These are phyloP conservation scores for Citrus reticulata DNA, from an alignment of 345 rosid species.

Conservation along the genomic window DNA sequence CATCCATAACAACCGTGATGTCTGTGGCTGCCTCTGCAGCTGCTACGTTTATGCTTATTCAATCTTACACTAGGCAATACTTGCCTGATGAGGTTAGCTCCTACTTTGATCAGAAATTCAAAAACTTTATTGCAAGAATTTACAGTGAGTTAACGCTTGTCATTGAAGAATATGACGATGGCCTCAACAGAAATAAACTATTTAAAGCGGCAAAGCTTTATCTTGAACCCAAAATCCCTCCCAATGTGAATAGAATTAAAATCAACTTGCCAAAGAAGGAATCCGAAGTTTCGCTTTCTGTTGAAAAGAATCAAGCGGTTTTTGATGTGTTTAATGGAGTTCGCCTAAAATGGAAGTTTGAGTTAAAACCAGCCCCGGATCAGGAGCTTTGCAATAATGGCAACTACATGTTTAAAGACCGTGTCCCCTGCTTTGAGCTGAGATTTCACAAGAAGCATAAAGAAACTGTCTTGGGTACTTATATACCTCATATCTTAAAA, in stretches of 20 bases:
- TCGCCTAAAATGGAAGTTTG: slow-evolving; percentile 19
- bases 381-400: not conserved
- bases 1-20: not conserved
- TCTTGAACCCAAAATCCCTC: slow-evolving; percentile 25
- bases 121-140: not conserved
- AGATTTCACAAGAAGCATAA: slow-evolving; percentile 32
- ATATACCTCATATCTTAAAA: slow-evolving; percentile 14
- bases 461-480: slow-evolving; percentile 16
- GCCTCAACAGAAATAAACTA: not conserved
- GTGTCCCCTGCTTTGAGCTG: slow-evolving; percentile 10
- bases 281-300: slow-evolving; percentile 6
- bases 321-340: not conserved
- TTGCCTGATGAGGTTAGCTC: not conserved
- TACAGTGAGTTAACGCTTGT: not conserved
- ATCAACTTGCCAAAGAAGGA: not conserved
- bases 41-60: not conserved
- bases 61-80: not conserved
- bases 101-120: not conserved
- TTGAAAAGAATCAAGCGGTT: slow-evolving; percentile 18
- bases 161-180: not conserved
- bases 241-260: not conserved
- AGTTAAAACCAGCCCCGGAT: not conserved
- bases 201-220: slow-evolving; percentile 27
- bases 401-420: not conserved
- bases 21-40: not conserved